phyloP scores from a whole-genome alignment of 257 asterid genomes.

The Gentiana dahurica region DNA sequence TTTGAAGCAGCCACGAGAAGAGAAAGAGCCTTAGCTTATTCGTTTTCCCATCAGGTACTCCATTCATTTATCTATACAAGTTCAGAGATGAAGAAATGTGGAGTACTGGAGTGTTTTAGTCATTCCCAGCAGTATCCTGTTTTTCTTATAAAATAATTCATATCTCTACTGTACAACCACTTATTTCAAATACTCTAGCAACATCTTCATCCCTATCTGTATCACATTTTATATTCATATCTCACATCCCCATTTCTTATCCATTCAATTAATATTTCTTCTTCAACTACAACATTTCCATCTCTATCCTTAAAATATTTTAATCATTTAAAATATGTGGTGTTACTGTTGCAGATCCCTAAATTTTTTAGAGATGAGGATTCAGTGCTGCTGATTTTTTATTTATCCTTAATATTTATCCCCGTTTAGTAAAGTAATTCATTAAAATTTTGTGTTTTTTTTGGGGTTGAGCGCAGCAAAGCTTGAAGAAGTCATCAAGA shows the following conservation, averaged over 20 bases:
- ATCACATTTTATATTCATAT: no score
- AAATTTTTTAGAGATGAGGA: neutral
- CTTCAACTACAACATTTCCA: no score
- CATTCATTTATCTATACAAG: conserved; percentile 1
- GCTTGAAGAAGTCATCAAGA: conserved; percentile 79
- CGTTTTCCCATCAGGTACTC: conserved; percentile 88
- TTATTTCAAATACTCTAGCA: no score
- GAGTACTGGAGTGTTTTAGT: neutral
- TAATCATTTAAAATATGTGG: no score
- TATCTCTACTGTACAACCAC: no score
- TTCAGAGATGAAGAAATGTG: neutral
- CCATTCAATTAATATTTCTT: no score
- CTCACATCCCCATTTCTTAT: no score
- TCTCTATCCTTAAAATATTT: no score
- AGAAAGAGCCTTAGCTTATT: conserved; percentile 92
- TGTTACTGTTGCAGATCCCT: no score
- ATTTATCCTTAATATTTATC: conserved; percentile 5
- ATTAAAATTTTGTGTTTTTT: neutral
- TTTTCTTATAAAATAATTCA: neutral
- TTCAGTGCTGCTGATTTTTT: neutral
- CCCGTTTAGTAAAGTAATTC: no score
- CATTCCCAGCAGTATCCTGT: neutral
- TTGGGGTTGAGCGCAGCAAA: conserved; percentile 28
- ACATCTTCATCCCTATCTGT: no score
- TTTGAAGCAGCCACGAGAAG: conserved; percentile 84